Percentiles rank a stretch among this genome's conserved stretches.
These are phyloP conservation scores for Panaeolus cyanescens DNA, from an alignment of 768 basidiomycete genomes.

Conservation along the genomic window DNA sequence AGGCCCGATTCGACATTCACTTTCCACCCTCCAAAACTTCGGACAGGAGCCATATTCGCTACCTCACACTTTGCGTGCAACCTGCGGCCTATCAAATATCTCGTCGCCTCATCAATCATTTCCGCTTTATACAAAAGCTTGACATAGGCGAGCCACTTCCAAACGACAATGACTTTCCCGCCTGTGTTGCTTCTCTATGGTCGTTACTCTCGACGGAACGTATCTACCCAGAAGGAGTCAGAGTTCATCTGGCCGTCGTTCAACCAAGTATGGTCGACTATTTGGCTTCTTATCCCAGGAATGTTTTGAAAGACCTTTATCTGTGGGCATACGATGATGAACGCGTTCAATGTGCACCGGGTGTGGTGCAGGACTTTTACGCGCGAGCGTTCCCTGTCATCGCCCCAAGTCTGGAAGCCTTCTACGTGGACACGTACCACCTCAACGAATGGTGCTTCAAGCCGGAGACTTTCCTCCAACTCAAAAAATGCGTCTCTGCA, in stretches of 20 bases:
- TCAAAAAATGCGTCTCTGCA: neutral
- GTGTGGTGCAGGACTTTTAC: neutral
- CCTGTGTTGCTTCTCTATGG: neutral
- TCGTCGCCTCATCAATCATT: neutral
- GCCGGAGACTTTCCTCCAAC: neutral
- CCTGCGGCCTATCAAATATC: neutral
- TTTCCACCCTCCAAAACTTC: neutral
- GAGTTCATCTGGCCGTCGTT: neutral
- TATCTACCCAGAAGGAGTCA: neutral
- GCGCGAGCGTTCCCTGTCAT: neutral
- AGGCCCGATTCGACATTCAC: neutral
- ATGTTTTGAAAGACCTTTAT: neutral
- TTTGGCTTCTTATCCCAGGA: neutral
- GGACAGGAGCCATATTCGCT: neutral
- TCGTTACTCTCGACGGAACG: neutral
- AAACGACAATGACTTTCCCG: neutral
- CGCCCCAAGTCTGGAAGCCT: neutral
- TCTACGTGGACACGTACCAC: neutral
- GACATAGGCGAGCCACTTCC: neutral
- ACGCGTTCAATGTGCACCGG: neutral
- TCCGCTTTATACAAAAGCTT: neutral
- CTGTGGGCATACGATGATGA: neutral
- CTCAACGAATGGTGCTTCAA: neutral
- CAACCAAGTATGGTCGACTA: neutral
- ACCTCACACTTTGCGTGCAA: neutral